Conservation (phyloP, 2,329 filamentous ascomycete genomes). For the Fonsecaea pedrosoi region DNA sequence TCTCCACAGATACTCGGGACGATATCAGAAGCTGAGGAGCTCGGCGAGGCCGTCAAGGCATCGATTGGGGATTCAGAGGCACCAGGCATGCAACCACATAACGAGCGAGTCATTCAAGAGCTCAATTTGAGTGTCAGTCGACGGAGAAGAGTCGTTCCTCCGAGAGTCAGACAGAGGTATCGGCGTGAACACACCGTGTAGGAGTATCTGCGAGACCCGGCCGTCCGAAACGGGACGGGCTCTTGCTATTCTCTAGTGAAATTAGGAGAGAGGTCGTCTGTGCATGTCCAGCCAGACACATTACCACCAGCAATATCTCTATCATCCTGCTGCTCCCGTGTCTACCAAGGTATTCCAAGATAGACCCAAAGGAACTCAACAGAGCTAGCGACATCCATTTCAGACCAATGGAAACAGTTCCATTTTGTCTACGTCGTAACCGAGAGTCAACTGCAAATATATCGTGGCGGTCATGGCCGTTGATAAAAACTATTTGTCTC, state of each 20-base stretch:
- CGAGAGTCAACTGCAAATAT: too few species aligned
- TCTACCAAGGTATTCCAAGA: neutral
- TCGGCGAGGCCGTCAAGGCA: conserved; percentile 21
- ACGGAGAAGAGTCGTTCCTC: conserved; percentile 14
- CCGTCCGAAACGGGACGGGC: neutral
- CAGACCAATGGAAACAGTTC: too few species aligned
- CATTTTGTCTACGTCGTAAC: too few species aligned
- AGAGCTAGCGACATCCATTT: too few species aligned
- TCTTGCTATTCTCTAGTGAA: neutral
- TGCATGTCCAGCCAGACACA: neutral
- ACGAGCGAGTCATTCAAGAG: conserved; percentile 18
- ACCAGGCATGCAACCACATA: conserved; percentile 25
- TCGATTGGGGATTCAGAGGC: conserved; percentile 13
- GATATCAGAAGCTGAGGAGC: conserved; percentile 28
- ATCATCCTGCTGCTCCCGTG: neutral
- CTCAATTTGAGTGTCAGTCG: conserved; percentile 20
- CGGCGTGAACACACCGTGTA: conserved; percentile 30
- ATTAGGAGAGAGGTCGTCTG: neutral
- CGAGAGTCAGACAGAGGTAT: conserved; percentile 24
- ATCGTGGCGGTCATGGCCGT: too few species aligned
- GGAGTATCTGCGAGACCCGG: neutral
- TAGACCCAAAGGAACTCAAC: neutral
- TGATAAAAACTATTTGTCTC: too few species aligned
- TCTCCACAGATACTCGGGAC: conserved; percentile 24
- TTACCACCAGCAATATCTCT: neutral